Percentiles rank a stretch among this genome's conserved stretches.
Conservation (phyloP, 2,329 filamentous ascomycete species). For the Cordyceps pruinosa region DNA sequence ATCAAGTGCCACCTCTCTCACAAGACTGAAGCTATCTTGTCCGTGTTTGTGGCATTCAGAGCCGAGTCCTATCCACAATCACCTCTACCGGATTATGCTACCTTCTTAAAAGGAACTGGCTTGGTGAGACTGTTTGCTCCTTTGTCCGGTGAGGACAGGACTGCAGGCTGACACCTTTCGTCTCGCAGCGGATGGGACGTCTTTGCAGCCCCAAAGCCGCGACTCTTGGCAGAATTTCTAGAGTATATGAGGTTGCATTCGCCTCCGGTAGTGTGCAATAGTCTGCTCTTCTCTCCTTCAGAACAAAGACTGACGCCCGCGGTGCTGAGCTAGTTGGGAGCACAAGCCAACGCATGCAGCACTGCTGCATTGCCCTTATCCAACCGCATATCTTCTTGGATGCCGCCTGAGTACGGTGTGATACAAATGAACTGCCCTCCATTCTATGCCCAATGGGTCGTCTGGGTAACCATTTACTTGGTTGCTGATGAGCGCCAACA, state of each 20-base stretch:
- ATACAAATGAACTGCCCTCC: neutral
- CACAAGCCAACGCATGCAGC: neutral
- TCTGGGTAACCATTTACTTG: neutral
- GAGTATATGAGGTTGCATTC: neutral
- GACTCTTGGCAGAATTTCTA: neutral
- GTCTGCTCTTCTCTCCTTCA: neutral
- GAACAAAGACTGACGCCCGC: neutral
- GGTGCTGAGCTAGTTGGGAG: neutral
- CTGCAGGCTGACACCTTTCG: neutral
- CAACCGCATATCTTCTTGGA: too few relatives aligned
- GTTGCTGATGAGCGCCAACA: neutral
- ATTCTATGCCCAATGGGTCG: neutral
- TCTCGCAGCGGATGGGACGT: neutral
- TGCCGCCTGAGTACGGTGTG: too few relatives aligned
- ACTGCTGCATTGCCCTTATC: too few relatives aligned
- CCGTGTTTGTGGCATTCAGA: neutral
- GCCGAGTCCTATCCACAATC: neutral
- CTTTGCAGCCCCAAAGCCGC: neutral
- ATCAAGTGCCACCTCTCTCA: neutral
- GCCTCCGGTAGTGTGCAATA: neutral
- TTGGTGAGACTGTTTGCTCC: neutral
- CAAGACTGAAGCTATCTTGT: neutral
- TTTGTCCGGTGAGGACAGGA: neutral
- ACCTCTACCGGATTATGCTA: neutral
- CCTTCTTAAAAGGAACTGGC: constrained; percentile 7